Evolutionary conservation across 2,329 filamentous ascomycete genomes (phyloP).

Genomic region (Arthrobotrys megalospora): DNA sequence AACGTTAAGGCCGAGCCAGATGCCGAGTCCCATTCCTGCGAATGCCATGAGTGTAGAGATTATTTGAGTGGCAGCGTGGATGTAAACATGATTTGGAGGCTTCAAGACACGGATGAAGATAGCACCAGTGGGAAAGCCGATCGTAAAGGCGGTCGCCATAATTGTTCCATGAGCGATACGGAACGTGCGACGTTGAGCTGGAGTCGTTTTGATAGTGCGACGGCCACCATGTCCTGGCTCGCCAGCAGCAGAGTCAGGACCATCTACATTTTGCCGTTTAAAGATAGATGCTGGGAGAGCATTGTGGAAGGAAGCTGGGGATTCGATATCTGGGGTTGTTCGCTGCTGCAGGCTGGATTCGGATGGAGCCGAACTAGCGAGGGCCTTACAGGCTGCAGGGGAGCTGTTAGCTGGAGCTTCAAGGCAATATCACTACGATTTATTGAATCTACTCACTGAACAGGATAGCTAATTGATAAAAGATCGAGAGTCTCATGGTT

Average conservation of each 20-base stretch:
- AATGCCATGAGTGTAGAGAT: slow-evolving; percentile 74
- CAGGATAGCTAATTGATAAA: slow-evolving; percentile 1
- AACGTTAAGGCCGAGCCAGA: slow-evolving; percentile 64
- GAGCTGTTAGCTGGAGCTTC: not conserved
- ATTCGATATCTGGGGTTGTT: slow-evolving; percentile 1
- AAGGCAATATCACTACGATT: not conserved
- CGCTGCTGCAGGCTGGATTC: slow-evolving; percentile 28
- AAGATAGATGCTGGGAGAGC: slow-evolving; percentile 5
- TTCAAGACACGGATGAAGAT: slow-evolving; percentile 74
- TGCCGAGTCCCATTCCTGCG: slow-evolving; percentile 74
- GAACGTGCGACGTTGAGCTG: slow-evolving; percentile 44
- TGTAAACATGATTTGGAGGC: slow-evolving; percentile 66
- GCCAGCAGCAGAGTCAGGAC: slow-evolving; percentile 39
- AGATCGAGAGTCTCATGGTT: slow-evolving; percentile 19
- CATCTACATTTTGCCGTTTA: slow-evolving; percentile 18
- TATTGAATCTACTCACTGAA: slow-evolving; percentile 3
- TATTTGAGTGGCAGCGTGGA: slow-evolving; percentile 74
- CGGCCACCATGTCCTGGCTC: slow-evolving; percentile 53
- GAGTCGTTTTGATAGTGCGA: slow-evolving; percentile 48
- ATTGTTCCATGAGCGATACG: slow-evolving; percentile 67
- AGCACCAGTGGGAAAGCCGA: slow-evolving; percentile 75
- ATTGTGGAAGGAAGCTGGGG: slow-evolving; percentile 1
- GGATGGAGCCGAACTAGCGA: slow-evolving; percentile 24
- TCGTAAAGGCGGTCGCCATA: slow-evolving; percentile 74
- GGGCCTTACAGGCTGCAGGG: slow-evolving; percentile 22